Evolutionary conservation across 1,284 basidiomycete genomes (phyloP).

Genomic region (Termitomyces sp.): DNA sequence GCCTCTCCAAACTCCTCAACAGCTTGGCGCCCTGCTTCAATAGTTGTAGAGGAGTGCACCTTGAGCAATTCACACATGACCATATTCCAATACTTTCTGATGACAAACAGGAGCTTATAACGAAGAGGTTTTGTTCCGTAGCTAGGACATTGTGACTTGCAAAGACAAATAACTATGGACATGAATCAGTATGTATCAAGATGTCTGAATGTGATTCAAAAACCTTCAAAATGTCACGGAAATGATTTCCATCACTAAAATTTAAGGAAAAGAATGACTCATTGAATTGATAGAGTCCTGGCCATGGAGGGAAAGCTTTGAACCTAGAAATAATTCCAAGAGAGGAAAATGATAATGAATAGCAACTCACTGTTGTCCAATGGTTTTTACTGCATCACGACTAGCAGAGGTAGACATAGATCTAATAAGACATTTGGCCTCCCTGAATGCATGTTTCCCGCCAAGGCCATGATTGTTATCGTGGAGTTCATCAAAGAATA

Average conservation of each 20-base stretch:
- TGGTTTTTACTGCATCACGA: not conserved
- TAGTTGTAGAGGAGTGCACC: not conserved
- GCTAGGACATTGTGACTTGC: not conserved
- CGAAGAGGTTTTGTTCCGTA: not conserved
- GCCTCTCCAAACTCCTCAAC: not conserved
- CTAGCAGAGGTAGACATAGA: not conserved
- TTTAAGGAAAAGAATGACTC: not conserved
- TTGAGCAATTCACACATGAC: not conserved
- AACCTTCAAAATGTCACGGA: constrained; percentile 25
- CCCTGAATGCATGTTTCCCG: constrained; percentile 12
- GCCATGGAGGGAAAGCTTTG: not conserved
- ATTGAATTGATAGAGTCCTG: not conserved
- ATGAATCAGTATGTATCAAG: not conserved
- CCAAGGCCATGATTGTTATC: constrained; percentile 13
- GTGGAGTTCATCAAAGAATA: constrained; percentile 1
- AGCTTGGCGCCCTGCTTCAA: not conserved
- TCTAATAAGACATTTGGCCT: not conserved
- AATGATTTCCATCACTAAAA: constrained; percentile 26
- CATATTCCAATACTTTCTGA: not conserved
- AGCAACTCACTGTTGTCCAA: constrained; percentile 7
- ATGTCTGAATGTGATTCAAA: too few relatives aligned
- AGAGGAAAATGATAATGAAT: not conserved
- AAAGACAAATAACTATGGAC: not conserved
- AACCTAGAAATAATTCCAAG: constrained; percentile 9
- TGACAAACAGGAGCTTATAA: not conserved